Conservation (phyloP, 495 filamentous ascomycete genomes). For the Aspergillus incahuasiensis region DNA sequence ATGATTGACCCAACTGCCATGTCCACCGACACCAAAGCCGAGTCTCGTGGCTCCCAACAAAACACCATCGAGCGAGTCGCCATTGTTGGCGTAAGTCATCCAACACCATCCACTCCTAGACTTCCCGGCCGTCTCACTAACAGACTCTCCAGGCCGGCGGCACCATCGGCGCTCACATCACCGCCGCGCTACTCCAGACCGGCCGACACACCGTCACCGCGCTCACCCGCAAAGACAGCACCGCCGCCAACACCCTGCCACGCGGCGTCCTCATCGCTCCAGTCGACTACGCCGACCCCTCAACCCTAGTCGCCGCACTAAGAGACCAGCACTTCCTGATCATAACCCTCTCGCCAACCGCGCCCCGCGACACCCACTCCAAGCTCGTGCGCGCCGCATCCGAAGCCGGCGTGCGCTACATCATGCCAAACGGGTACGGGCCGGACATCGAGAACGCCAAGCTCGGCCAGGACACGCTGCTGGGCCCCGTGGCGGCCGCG, state of each 20-base stretch:
- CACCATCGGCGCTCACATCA: slow-evolving; percentile 50
- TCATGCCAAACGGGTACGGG: slow-evolving; percentile 59
- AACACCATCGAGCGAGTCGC: slow-evolving; percentile 45
- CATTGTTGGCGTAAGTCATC: slow-evolving; percentile 45
- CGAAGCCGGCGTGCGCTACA: slow-evolving; percentile 54
- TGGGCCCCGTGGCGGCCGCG: not conserved
- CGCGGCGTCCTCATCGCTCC: slow-evolving; percentile 35
- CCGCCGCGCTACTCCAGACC: slow-evolving; percentile 42
- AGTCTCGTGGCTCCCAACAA: slow-evolving; percentile 31
- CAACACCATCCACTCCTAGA: not conserved
- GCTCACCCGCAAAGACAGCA: slow-evolving; percentile 43
- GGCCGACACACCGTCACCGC: slow-evolving; percentile 52
- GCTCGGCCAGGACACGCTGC: slow-evolving; percentile 29
- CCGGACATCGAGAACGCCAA: slow-evolving; percentile 32
- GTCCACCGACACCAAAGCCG: slow-evolving; percentile 31
- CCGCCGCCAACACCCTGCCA: slow-evolving; percentile 32
- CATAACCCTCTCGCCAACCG: slow-evolving; percentile 48
- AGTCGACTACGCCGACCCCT: slow-evolving; percentile 46
- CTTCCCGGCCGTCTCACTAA: slow-evolving; percentile 8
- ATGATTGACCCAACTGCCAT: slow-evolving; percentile 13
- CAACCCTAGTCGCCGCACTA: slow-evolving; percentile 43
- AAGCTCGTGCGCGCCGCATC: slow-evolving; percentile 56
- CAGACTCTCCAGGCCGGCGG: slow-evolving; percentile 50
- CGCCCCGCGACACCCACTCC: slow-evolving; percentile 36
- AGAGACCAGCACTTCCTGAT: slow-evolving; percentile 53